Conservation (phyloP, 192 early-diverging fungal genomes). For the Podila verticillata region DNA sequence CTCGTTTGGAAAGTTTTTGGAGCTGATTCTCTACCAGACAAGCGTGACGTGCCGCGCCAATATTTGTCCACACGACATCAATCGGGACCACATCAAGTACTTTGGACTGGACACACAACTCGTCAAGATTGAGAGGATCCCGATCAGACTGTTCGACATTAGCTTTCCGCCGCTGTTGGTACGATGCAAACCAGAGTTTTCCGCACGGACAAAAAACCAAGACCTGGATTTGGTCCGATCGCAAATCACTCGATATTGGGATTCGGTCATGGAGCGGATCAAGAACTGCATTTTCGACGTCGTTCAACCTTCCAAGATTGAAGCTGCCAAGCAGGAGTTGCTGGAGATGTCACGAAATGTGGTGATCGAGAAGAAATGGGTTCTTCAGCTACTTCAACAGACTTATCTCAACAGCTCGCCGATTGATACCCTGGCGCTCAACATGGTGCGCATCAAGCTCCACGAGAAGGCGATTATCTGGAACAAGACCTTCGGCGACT, state of each 20-base stretch:
- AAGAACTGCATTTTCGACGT: slow-evolving; percentile 84
- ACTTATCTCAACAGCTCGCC: slow-evolving; percentile 78
- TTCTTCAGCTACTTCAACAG: slow-evolving; percentile 88
- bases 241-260: slow-evolving; percentile 84
- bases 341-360: slow-evolving; percentile 76
- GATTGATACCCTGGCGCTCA: slow-evolving; percentile 85
- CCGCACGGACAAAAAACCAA: slow-evolving; percentile 73
- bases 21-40: slow-evolving; percentile 87
- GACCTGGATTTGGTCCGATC: slow-evolving; percentile 76
- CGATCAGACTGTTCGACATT: slow-evolving; percentile 79
- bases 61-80: slow-evolving; percentile 85
- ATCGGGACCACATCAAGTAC: slow-evolving; percentile 84
- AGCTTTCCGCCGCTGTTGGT: slow-evolving; percentile 74
- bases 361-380: slow-evolving; percentile 79
- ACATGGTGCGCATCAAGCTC: slow-evolving; percentile 77
- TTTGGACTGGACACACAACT: slow-evolving; percentile 83
- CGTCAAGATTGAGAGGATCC: slow-evolving; percentile 81
- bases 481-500: slow-evolving; percentile 85
- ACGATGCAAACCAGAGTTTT: slow-evolving; percentile 66
- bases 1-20: slow-evolving; percentile 98
- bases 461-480: slow-evolving; percentile 84
- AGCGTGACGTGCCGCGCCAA: slow-evolving; percentile 69
- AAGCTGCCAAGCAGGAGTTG: slow-evolving; percentile 76
- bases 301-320: slow-evolving; percentile 75
- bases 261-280: slow-evolving; percentile 84